Evolutionary conservation across 345 rosid species (phyloP).

Genomic region (Corymbia maculata): DNA sequence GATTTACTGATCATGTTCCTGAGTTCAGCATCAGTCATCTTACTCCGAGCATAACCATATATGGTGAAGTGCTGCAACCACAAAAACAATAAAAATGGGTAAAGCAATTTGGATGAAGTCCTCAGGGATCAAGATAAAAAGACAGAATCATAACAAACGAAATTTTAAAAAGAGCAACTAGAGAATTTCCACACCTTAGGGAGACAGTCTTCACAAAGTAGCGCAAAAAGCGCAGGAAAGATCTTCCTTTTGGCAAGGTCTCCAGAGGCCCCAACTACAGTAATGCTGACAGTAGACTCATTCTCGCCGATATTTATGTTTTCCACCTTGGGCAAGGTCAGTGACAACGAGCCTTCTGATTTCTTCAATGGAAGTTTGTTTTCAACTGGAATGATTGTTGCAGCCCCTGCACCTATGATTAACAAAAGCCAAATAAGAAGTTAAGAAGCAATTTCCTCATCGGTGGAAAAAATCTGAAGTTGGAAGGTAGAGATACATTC

Average conservation of each 20-base stretch:
- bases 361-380: constrained; percentile 24
- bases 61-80: constrained; percentile 72
- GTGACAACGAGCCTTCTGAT: constrained; percentile 33
- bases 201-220: constrained; percentile 81
- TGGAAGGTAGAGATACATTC: background rate
- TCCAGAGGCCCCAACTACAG: constrained; percentile 96
- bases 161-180: constrained; percentile 38
- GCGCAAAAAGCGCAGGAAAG: constrained; percentile 91
- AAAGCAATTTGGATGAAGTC: background rate
- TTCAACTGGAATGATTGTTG: constrained; percentile 20
- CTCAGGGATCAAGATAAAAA: background rate
- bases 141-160: constrained; percentile 52
- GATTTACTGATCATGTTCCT: constrained; percentile 90
- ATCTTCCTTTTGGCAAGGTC: constrained; percentile 99
- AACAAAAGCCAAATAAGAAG: background rate
- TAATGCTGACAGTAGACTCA: constrained; percentile 72
- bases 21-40: constrained; percentile 89
- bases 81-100: background rate
- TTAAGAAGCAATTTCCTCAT: background rate
- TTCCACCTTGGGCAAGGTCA: constrained; percentile 20
- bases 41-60: constrained; percentile 88
- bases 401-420: constrained; percentile 38
- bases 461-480: background rate
- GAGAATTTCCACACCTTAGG: constrained; percentile 47
- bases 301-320: constrained; percentile 22